Evolutionary conservation across 202 grass and related monocot species (phyloP), one percentile per base, ranked within the genome.

Genomic region (Alloteropsis angusta): DNA sequence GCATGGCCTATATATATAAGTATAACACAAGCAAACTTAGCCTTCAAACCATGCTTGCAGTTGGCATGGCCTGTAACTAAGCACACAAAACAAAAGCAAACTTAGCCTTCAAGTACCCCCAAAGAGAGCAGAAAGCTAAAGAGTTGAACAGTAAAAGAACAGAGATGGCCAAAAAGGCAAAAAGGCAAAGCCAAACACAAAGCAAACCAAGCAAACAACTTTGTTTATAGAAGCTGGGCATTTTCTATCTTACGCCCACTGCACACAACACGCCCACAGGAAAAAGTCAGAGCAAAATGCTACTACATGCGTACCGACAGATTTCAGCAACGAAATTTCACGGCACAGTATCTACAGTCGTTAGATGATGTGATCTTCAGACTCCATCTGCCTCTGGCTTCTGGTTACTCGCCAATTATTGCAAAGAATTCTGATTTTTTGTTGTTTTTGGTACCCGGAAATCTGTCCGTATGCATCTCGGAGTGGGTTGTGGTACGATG

Each of bases 111-210:
- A 70, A 71, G 58, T 72, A 11, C 23, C 46, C 72, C 21, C 65
- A 77, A 16, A 72, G 47, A 67, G 39, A 74, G 3, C 72, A 73
- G 9, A 88, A 81, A 89, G 82, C 44, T 39, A 60, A 73, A 47
- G 66, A 52, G 21, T 4, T 9, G 3, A 22, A 80, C 46, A 58
- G 71, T 48, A 37, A 80, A 75, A 71, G 13, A 26, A 25, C 60
- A 65, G 72, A 77, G 65, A 65, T 77, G 41, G 3, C 65, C 49
- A 19, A 85, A 85, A 89, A 65, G 50, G 60, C 49, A 19, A 85
- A 85, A 89, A 65, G 50, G 60, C 77, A 82, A 89, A 70, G 35
- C 48, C 53, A 61, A 62, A 52, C 61, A 37, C 80, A 88, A 75
- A 79, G 75, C 72, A 78, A 78, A 58, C 65, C 78, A 62, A 73